Evolutionary conservation across 2,329 filamentous ascomycete species (phyloP), one percentile per base, ranked within the genome.

Genomic region (Lasiodiplodia gonubiensis): DNA sequence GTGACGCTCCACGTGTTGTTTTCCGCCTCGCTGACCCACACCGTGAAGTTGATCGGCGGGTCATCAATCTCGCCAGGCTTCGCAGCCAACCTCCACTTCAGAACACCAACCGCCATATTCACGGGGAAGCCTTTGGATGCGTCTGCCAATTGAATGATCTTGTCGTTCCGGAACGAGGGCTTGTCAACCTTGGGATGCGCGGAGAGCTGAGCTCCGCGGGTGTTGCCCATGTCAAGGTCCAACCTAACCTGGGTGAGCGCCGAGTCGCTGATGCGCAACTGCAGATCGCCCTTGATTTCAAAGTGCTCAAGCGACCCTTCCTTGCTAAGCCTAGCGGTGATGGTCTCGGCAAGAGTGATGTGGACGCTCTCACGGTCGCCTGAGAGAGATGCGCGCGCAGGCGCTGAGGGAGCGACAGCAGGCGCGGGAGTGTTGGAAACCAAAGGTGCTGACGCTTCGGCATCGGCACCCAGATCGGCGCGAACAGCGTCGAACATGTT

Each of bases 111-210:
- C 18, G 92, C 89, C 77, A 97, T 96, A 82, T 97, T 98, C 30
- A 93, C 89, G 0, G 95, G 95, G 84, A 99, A 99, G 27, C 93
- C 92, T 76, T 94, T 94, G 49, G 88, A 86, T 2, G 88, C 86
- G 77, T 98, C 97, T 80, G 91, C 93, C 80, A 98, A 90, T 80
- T 98, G 95, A 71, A 99, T 94, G 30, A 86, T 82, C 77, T 92
- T 95, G 73, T 89, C 88, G 76, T 86, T 90, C 77, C 90, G 93
- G 85, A 98, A 99, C 14, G 92, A 84, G 65, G 88, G 87, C 77
- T 92, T 94, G 82, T 99, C 94, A 66, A 99, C 94, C 78, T 98
- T 98, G 64, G 95, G 95, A 78, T 99, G 95, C 48, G 94, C 95
- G 74, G 93, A 91, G 84, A 97, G 95, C 78, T 97, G 93, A 21